A percentile compares a stretch with the other conserved stretches of the same genome.
Conservation (phyloP, 345 rosid species). For the Cardamine resedifolia region DNA sequence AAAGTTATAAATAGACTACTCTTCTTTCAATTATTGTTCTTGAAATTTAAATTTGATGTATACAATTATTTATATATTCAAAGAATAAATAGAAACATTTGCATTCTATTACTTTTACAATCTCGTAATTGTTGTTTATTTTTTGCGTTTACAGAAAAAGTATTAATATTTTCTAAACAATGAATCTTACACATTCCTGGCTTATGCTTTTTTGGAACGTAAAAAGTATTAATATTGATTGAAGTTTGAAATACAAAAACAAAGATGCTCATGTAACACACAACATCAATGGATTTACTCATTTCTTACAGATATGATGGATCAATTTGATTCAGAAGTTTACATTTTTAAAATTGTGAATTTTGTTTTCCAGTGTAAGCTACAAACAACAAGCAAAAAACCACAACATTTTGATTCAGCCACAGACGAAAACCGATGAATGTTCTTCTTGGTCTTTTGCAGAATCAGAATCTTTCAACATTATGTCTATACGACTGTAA, state of each 20-base stretch:
- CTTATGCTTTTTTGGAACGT: neutral
- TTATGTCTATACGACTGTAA: slow-evolving; percentile 1
- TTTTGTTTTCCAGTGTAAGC: neutral
- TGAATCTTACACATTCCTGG: neutral
- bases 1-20: neutral
- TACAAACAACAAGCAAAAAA: slow-evolving; percentile 27
- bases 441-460: slow-evolving; percentile 22
- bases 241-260: neutral
- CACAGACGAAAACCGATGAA: slow-evolving; percentile 6
- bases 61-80: neutral
- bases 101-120: neutral
- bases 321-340: slow-evolving; percentile 28
- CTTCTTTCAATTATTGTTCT: slow-evolving; percentile 8
- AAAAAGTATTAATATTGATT: neutral
- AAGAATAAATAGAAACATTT: neutral
- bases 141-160: neutral
- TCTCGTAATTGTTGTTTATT: neutral
- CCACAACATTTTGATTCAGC: slow-evolving; percentile 27
- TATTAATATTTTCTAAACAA: neutral
- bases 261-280: slow-evolving; percentile 3
- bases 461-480: slow-evolving; percentile 21
- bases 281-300: slow-evolving; percentile 19
- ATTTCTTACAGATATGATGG: slow-evolving; percentile 14
- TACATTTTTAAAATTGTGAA: neutral
- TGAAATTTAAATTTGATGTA: slow-evolving; percentile 8